Percentiles rank a stretch among this genome's conserved stretches.
phyloP scores from a whole-genome alignment of 2,329 filamentous ascomycete species.

The Helicocarpus griseus region DNA sequence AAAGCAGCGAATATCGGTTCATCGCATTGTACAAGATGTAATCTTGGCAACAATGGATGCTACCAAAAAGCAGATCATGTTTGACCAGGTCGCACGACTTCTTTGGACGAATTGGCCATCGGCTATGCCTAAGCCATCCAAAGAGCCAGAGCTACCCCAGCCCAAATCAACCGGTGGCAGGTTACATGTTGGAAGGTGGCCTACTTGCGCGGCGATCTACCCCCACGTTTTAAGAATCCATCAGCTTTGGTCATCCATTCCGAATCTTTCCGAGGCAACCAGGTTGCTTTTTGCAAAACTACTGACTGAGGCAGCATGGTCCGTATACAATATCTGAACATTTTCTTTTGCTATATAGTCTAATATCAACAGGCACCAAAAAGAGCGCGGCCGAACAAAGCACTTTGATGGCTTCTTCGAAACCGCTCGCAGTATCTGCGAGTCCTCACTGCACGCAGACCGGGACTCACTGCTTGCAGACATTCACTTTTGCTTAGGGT shows the following conservation, averaged over 20 bases:
- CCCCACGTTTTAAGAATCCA: constrained; percentile 18
- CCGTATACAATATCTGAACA: constrained; percentile 5
- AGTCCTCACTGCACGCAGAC: constrained; percentile 15
- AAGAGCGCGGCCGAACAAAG: constrained; percentile 16
- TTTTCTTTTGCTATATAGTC: constrained; percentile 5
- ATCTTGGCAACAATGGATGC: constrained; percentile 15
- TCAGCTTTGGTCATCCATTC: constrained; percentile 12
- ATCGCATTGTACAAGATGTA: constrained; percentile 21
- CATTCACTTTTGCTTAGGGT: constrained; percentile 15
- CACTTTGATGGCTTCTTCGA: constrained; percentile 18
- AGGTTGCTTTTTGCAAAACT: constrained; percentile 17
- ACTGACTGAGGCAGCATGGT: constrained; percentile 19
- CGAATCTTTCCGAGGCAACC: constrained; percentile 7
- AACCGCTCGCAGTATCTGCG: constrained; percentile 15
- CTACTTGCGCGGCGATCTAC: constrained; percentile 17
- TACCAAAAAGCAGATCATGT: constrained; percentile 9
- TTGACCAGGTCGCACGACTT: constrained; percentile 9
- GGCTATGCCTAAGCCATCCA: constrained; percentile 15
- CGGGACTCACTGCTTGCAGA: constrained; percentile 15
- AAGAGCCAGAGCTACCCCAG: constrained; percentile 11
- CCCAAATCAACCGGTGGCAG: constrained; percentile 12
- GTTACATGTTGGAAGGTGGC: constrained; percentile 15
- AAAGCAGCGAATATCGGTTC: constrained; percentile 15
- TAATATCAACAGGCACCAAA: constrained; percentile 17
- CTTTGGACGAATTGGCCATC: constrained; percentile 16